Conservation (phyloP, 139 green algal genomes). For the Chlorella sp. region DNA sequence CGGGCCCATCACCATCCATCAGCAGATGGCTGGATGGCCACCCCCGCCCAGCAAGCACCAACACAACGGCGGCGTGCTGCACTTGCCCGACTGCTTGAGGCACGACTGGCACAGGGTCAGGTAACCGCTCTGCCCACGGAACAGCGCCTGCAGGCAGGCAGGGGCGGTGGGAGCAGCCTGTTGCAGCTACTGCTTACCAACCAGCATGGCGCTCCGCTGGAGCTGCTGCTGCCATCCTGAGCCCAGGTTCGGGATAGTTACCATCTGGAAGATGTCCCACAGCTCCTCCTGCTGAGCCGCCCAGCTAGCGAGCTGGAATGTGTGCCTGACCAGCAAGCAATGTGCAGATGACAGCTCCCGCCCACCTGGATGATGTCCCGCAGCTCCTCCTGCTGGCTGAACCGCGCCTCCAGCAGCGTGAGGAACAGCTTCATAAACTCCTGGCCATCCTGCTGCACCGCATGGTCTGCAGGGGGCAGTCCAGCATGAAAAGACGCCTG, state of each 20-base stretch:
- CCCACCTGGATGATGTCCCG: conserved; percentile 6
- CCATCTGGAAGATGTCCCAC: too few relatives aligned
- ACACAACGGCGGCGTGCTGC: neutral
- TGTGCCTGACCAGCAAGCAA: too few relatives aligned
- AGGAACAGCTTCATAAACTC: conserved; percentile 97
- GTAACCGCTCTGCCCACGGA: conserved; percentile 76
- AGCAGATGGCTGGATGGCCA: neutral
- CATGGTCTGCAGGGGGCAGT: conserved; percentile 48
- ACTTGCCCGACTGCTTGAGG: conserved; percentile 41
- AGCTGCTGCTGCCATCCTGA: too few relatives aligned
- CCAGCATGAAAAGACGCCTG: neutral
- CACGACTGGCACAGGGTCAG: conserved; percentile 78
- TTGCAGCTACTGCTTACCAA: too few relatives aligned
- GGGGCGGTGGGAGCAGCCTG: neutral
- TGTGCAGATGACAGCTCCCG: too few relatives aligned
- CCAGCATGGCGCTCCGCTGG: too few relatives aligned
- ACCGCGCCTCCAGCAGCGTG: conserved; percentile 72
- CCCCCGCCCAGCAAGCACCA: neutral
- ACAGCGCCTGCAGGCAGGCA: conserved; percentile 50
- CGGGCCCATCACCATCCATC: neutral
- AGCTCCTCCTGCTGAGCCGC: too few relatives aligned
- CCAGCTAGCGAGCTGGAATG: too few relatives aligned
- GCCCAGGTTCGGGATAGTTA: too few relatives aligned
- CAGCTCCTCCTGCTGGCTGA: conserved; percentile 36
- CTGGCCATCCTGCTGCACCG: conserved; percentile 90